Evolutionary conservation across 2,329 filamentous ascomycete species (phyloP).

Genomic region (Orbilia brochopaga): DNA sequence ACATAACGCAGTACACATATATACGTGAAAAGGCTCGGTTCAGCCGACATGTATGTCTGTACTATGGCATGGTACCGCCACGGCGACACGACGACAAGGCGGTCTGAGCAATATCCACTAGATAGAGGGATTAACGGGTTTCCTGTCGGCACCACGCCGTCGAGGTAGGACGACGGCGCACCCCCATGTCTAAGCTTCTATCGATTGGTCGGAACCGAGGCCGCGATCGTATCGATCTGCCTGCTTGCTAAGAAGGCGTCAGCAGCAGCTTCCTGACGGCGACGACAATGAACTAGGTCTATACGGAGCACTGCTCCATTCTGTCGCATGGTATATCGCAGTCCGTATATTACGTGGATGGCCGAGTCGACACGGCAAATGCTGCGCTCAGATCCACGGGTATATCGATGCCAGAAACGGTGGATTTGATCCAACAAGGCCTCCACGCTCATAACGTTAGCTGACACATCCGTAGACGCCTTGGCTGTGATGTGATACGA

Average conservation of each 20-base stretch:
- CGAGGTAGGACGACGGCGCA: background rate
- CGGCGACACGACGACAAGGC: background rate
- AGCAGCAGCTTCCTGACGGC: no score
- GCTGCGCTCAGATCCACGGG: background rate
- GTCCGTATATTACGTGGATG: conserved; percentile 2
- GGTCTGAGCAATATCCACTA: background rate
- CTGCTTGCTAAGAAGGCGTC: no score
- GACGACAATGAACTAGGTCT: no score
- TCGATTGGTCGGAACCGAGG: background rate
- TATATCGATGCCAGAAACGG: conserved; percentile 1
- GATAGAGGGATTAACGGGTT: background rate
- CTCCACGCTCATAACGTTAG: conserved; percentile 1
- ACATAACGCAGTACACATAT: no score
- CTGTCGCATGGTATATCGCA: no score
- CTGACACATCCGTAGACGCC: background rate
- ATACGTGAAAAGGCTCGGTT: conserved; percentile 47
- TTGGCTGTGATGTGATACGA: background rate
- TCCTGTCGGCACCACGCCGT: background rate
- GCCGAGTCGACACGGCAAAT: background rate
- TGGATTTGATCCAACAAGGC: background rate
- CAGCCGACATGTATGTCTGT: conserved; percentile 24
- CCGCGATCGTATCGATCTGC: background rate
- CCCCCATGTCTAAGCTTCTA: background rate
- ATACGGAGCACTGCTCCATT: no score
- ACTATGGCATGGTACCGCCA: background rate